Percentiles rank a stretch among this genome's conserved stretches.
Evolutionary conservation across 2,329 filamentous ascomycete genomes (phyloP).

Genomic region (Colletotrichum acutatum): DNA sequence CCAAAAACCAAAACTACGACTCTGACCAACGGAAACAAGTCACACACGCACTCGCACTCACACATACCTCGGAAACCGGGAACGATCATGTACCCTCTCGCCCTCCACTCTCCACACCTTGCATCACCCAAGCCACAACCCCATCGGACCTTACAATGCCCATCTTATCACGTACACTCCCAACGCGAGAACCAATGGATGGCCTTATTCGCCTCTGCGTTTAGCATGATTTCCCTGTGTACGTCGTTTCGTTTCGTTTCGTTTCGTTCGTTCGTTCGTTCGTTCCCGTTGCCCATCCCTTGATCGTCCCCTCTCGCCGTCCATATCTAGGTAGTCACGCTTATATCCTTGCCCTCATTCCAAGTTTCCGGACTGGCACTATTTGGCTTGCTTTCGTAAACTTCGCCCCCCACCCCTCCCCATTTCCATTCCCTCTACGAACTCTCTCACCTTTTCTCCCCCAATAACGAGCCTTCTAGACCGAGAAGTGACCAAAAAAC

Average conservation of each 20-base stretch:
- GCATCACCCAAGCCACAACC: not conserved
- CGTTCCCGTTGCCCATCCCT: no score
- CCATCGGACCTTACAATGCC: not conserved
- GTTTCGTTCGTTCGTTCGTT: no score
- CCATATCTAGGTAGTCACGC: not conserved
- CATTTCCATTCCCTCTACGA: not conserved
- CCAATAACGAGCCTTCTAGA: not conserved
- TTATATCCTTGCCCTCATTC: not conserved
- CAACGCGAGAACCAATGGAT: not conserved
- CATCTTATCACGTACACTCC: constrained; percentile 8
- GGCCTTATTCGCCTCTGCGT: not conserved
- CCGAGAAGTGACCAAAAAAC: not conserved
- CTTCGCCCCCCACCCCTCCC: not conserved
- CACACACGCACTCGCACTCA: not conserved
- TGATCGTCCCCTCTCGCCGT: not conserved
- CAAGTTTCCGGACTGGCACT: not conserved
- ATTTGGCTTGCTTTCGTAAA: not conserved
- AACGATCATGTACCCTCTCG: not conserved
- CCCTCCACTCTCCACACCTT: not conserved
- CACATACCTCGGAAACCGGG: constrained; percentile 10
- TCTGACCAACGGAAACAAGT: not conserved
- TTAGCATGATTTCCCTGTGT: no score
- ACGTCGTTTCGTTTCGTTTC: no score
- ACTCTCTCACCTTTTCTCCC: no score
- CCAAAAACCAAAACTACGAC: not conserved